Evolutionary conservation across 2,329 filamentous ascomycete genomes (phyloP).

Genomic region (Sarocladium strictum): DNA sequence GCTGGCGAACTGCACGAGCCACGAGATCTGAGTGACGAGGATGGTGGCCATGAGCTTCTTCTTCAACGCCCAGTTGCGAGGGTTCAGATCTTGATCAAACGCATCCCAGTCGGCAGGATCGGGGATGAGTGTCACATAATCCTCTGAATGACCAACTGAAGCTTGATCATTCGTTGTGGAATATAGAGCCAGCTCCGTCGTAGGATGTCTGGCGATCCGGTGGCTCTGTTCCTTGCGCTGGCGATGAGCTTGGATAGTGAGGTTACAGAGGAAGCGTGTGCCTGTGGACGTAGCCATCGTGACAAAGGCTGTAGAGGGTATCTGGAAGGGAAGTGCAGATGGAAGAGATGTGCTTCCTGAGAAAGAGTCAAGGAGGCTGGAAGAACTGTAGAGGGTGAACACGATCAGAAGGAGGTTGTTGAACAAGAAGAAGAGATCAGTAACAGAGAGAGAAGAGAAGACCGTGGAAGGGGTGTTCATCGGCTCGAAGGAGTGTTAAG

Average conservation of each 20-base stretch:
- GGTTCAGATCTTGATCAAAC: neutral
- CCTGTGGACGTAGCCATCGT: neutral
- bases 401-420: neutral
- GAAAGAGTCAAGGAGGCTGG: neutral
- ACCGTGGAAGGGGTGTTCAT: neutral
- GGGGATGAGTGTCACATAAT: neutral
- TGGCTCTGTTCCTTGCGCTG: neutral
- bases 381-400: neutral
- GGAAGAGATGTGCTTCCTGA: neutral
- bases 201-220: neutral
- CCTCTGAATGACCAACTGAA: neutral
- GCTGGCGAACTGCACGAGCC: constrained; percentile 8
- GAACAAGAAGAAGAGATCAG: neutral
- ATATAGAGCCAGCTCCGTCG: neutral
- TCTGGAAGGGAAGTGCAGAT: neutral
- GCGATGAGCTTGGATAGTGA: neutral
- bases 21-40: constrained; percentile 2
- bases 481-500: neutral
- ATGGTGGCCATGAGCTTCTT: constrained; percentile 1
- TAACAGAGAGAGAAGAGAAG: neutral
- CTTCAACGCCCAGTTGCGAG: neutral
- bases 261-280: neutral
- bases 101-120: neutral
- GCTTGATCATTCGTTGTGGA: neutral
- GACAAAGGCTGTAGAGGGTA: neutral